phyloP scores from a whole-genome alignment of 768 basidiomycete genomes.

The Tulasnella sp. region DNA sequence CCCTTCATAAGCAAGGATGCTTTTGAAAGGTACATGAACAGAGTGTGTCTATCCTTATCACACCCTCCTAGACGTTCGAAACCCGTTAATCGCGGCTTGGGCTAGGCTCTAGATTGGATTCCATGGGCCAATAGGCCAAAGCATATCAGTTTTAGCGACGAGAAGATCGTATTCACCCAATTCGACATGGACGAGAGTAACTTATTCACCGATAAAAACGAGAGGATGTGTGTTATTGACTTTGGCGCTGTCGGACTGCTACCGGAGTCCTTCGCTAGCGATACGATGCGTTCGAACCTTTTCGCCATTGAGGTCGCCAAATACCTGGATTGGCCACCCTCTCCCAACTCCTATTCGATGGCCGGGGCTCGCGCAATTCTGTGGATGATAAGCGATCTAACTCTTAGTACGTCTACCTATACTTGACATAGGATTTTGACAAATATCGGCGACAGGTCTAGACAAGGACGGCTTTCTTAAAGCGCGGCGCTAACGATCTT shows the following conservation, averaged over 20 bases:
- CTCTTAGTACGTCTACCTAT: no score
- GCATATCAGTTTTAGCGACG: conserved; percentile 21
- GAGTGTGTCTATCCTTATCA: conserved; percentile 17
- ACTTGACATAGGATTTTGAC: no score
- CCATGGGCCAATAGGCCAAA: conserved; percentile 4
- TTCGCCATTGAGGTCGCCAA: conserved; percentile 1
- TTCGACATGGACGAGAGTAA: conserved; percentile 27
- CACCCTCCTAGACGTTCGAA: background rate
- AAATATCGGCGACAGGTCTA: no score
- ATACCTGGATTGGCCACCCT: conserved; percentile 5
- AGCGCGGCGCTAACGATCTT: no score
- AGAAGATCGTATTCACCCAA: conserved; percentile 27
- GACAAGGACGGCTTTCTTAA: no score
- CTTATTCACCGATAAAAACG: conserved; percentile 26
- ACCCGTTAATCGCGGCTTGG: background rate
- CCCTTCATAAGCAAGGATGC: conserved; percentile 17
- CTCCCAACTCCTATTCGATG: conserved; percentile 16
- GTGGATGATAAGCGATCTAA: conserved; percentile 3
- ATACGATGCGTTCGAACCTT: conserved; percentile 15
- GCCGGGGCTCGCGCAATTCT: background rate
- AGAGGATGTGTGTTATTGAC: conserved; percentile 24
- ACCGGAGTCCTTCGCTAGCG: conserved; percentile 22
- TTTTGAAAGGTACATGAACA: conserved; percentile 20
- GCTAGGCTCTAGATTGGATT: conserved; percentile 17
- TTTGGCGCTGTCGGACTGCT: conserved; percentile 25